A percentile compares a stretch with the other conserved stretches of the same genome.
phyloP scores from a whole-genome alignment of 306 rosid species.

The Amphicarpaea edgeworthii region DNA sequence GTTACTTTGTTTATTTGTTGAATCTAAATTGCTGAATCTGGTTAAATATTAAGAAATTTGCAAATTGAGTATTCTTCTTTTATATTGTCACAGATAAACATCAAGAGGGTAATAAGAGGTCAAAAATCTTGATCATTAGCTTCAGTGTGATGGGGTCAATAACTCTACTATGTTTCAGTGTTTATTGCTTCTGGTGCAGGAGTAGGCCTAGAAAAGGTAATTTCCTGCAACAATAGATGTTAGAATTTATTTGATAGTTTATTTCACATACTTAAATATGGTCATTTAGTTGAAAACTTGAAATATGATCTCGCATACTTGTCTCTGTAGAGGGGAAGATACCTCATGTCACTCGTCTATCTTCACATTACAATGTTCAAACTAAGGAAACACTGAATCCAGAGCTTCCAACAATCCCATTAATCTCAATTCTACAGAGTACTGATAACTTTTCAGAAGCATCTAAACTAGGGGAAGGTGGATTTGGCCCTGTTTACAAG shows the following conservation, averaged over 20 bases:
- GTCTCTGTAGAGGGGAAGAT: neutral
- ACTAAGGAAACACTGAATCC: slow-evolving; percentile 2
- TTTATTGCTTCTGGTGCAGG: neutral
- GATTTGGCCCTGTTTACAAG: slow-evolving; percentile 55
- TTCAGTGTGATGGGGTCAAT: slow-evolving; percentile 23
- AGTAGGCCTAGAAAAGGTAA: slow-evolving; percentile 2
- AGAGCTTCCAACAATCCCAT: neutral
- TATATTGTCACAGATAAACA: neutral
- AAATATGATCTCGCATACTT: neutral
- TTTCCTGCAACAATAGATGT: neutral
- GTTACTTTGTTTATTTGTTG: neutral
- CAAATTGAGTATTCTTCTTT: neutral
- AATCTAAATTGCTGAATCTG: neutral
- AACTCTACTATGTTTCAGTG: neutral
- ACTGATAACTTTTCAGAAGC: slow-evolving; percentile 13
- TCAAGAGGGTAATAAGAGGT: neutral
- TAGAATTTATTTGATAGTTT: neutral
- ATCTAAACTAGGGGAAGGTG: slow-evolving; percentile 9
- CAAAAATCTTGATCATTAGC: neutral
- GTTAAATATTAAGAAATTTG: neutral
- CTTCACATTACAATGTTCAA: neutral
- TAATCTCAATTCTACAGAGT: slow-evolving; percentile 7
- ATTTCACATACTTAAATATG: neutral
- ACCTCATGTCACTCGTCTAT: neutral
- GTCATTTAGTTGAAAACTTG: neutral